These are phyloP conservation scores for Coemansia pectinata DNA, from an alignment of 192 early-diverging fungal genomes.

Conservation along the genomic window DNA sequence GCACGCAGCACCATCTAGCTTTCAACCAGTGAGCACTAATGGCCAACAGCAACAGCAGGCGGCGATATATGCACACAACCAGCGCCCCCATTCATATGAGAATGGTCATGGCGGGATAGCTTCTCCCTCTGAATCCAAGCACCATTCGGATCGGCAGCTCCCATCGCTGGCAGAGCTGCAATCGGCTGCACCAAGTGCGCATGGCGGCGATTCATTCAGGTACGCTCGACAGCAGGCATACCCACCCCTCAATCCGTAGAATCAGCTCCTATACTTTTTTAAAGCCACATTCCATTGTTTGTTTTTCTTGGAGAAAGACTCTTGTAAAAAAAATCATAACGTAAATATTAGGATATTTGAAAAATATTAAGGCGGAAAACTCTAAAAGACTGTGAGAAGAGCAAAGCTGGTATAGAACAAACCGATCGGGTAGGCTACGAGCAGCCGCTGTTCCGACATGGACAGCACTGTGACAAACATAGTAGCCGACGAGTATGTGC, in stretches of 20 bases:
- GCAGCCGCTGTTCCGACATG: constrained; percentile 89
- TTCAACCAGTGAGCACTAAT: constrained; percentile 14
- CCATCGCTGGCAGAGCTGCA: constrained; percentile 51
- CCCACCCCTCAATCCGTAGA: constrained; percentile 23
- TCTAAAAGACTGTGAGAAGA: constrained; percentile 84
- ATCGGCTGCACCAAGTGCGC: constrained; percentile 28
- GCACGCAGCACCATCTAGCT: constrained; percentile 14
- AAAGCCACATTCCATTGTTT: no score
- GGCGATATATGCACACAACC: not conserved
- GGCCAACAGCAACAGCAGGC: constrained; percentile 12
- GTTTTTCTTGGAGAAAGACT: not conserved
- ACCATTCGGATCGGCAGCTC: constrained; percentile 33
- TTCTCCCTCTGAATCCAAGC: constrained; percentile 3
- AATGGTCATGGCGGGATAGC: not conserved
- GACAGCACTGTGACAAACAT: constrained; percentile 93
- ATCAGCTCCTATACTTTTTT: not conserved
- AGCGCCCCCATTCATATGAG: not conserved
- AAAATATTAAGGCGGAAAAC: not conserved
- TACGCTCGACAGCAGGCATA: constrained; percentile 25
- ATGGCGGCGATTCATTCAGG: constrained; percentile 27
- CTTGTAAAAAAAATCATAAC: not conserved
- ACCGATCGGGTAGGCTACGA: constrained; percentile 93
- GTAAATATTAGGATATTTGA: not conserved
- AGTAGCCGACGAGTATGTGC: constrained; percentile 88
- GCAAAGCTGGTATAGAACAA: constrained; percentile 95